These are phyloP conservation scores for Debaryomyces udenii DNA, from an alignment of 1,139 yeast species.

Conservation along the genomic window DNA sequence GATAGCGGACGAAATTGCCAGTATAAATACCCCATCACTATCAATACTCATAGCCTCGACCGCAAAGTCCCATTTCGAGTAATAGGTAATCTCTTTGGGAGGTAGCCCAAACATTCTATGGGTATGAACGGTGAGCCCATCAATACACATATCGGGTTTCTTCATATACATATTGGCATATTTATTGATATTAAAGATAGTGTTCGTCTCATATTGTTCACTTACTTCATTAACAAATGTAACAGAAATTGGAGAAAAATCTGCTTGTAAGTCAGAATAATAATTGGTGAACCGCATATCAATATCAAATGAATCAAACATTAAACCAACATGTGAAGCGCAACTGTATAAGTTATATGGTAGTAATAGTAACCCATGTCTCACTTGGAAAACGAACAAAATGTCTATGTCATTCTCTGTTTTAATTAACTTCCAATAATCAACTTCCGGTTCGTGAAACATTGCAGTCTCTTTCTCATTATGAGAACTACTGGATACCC, in stretches of 20 bases:
- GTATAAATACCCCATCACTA: slow-evolving; percentile 53
- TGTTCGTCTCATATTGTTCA: slow-evolving; percentile 19
- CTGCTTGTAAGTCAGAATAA: slow-evolving; percentile 82
- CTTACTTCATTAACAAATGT: slow-evolving; percentile 29
- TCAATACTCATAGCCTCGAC: slow-evolving; percentile 61
- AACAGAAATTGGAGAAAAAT: slow-evolving; percentile 52
- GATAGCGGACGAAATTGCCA: slow-evolving; percentile 46
- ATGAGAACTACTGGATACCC: slow-evolving; percentile 6
- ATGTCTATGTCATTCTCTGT: slow-evolving; percentile 78
- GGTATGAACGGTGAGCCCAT: slow-evolving; percentile 73
- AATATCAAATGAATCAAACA: slow-evolving; percentile 67
- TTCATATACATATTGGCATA: slow-evolving; percentile 27
- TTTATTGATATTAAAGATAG: slow-evolving; percentile 28
- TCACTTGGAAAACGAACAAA: slow-evolving; percentile 67
- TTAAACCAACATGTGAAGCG: slow-evolving; percentile 61
- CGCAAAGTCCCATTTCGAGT: slow-evolving; percentile 86
- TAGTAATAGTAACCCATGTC: slow-evolving; percentile 68
- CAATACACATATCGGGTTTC: slow-evolving; percentile 48
- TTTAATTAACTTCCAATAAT: slow-evolving; percentile 47
- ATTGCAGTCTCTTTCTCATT: slow-evolving; percentile 11
- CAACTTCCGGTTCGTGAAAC: slow-evolving; percentile 21
- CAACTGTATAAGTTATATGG: slow-evolving; percentile 76
- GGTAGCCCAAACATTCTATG: slow-evolving; percentile 93
- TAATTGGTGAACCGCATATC: slow-evolving; percentile 88
- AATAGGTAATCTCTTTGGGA: slow-evolving; percentile 83